Base-by-base conservation (phyloP, 2,329 filamentous ascomycete species). In the Erysiphe neolycopersici region DNA sequence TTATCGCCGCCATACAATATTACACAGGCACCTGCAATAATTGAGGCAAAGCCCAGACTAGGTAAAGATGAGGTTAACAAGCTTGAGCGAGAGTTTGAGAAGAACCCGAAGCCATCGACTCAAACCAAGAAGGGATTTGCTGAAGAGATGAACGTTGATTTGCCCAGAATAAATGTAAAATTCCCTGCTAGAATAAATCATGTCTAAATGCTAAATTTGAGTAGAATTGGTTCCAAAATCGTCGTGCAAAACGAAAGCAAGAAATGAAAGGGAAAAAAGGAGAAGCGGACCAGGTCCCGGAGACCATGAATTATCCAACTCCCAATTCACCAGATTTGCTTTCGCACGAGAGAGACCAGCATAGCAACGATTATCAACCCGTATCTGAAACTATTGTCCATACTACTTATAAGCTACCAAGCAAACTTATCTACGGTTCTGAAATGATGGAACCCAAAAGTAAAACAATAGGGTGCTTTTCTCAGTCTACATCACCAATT, bases 151-250 rank as follows among this genome's bases (percentile, higher is more conserved):
- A 63, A 65, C 43, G 67, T 76, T n/a, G 71, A 76, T 49, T 64
- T 72, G 49, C 66, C 71, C 16, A 64, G 71, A 48, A 75, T 76
- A 49, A 76, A 76, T 52, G 72, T 76, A 59, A 50, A 60, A 17
- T 5, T 9, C 68, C 68, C 52, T 64, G 67, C 38, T 66, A 67
- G 51, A 65, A 67, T 13, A 64, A 67, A 49, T 50, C 66, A 38
- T 59, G 38, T n/a, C 19, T n/a, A 26, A 13, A 26, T 45, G 40
- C 63, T 53, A 64, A 56, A 22, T 16, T 16, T 6, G 32, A 31
- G 22, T 43, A 76, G 72, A 77, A 77, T 54, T 77, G 73, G 73
- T 77, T 77, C 53, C 73, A 77, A 51, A 77, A 77, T 54, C 63
- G 73, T 46, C 65, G 73, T 43, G 72, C 73, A 12, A 57, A 57